phyloP scores from a whole-genome alignment of 2,329 filamentous ascomycete genomes.

The Rutstroemia sp. region DNA sequence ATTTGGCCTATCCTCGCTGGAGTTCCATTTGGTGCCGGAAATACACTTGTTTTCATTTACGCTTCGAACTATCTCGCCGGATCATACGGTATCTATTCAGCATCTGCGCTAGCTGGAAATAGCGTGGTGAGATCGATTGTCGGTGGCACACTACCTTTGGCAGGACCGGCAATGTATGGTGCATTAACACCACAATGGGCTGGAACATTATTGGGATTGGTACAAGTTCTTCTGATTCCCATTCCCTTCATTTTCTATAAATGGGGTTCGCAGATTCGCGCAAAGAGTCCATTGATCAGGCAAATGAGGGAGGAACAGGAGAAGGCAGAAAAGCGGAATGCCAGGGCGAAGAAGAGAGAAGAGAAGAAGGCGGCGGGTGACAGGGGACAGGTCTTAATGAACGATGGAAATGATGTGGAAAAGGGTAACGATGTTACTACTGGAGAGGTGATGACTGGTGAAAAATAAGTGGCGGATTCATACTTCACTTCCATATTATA shows the following conservation, averaged over 20 bases:
- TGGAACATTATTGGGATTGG: conserved; percentile 63
- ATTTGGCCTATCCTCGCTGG: conserved; percentile 72
- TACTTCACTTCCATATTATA: background rate
- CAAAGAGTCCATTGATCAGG: conserved; percentile 39
- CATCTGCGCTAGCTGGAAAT: conserved; percentile 73
- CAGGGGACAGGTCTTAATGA: conserved; percentile 1
- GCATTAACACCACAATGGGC: conserved; percentile 70
- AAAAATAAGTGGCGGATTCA: background rate
- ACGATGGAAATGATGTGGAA: background rate
- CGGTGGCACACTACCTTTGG: conserved; percentile 72
- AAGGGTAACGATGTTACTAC: background rate
- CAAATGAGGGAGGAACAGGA: conserved; percentile 30
- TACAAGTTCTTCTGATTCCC: conserved; percentile 68
- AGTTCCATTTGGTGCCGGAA: conserved; percentile 71
- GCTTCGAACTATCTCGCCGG: conserved; percentile 72
- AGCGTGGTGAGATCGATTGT: conserved; percentile 64
- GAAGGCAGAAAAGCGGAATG: conserved; percentile 20
- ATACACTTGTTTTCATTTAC: conserved; percentile 76
- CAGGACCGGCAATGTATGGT: conserved; percentile 64
- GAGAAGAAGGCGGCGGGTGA: conserved; percentile 12
- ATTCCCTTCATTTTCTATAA: conserved; percentile 75
- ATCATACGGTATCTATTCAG: conserved; percentile 74
- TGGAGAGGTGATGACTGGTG: conserved; percentile 1
- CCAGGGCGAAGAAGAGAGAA: conserved; percentile 10
- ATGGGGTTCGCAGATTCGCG: conserved; percentile 47